phyloP scores from a whole-genome alignment of 2,329 filamentous ascomycete species.

The Fusarium camptoceras region DNA sequence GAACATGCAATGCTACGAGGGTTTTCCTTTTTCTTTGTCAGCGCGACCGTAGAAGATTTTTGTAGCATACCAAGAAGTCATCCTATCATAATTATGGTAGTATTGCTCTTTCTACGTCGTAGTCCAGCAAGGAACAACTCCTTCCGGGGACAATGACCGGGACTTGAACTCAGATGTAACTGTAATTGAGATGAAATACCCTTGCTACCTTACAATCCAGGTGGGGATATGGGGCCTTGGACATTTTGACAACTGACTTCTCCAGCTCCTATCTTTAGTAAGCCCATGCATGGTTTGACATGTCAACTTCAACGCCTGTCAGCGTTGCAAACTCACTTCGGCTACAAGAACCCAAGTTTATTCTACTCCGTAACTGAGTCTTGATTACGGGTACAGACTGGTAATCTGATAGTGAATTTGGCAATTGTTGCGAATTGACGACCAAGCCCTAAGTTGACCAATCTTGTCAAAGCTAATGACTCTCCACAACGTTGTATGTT shows the following conservation, averaged over 20 bases:
- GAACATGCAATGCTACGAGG: not conserved
- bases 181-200: not conserved
- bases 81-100: not conserved
- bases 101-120: not conserved
- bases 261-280: too few relatives aligned
- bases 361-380: accelerated
- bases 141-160: not conserved
- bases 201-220: not conserved
- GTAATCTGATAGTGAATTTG: not conserved
- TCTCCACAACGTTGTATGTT: not conserved
- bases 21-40: not conserved
- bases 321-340: not conserved
- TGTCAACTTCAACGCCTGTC: not conserved
- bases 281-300: not conserved
- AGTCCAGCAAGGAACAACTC: not conserved
- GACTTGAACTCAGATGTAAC: not conserved
- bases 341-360: not conserved
- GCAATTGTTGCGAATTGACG: not conserved
- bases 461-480: not conserved
- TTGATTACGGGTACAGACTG: not conserved
- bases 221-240: not conserved
- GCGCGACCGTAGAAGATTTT: accelerated
- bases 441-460: not conserved
- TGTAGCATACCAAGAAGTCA: not conserved
- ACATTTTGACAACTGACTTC: not conserved